Evolutionary conservation across 805 yeast species (phyloP), one percentile per base, ranked within the genome.

Genomic region (Monosporozyma unispora): DNA sequence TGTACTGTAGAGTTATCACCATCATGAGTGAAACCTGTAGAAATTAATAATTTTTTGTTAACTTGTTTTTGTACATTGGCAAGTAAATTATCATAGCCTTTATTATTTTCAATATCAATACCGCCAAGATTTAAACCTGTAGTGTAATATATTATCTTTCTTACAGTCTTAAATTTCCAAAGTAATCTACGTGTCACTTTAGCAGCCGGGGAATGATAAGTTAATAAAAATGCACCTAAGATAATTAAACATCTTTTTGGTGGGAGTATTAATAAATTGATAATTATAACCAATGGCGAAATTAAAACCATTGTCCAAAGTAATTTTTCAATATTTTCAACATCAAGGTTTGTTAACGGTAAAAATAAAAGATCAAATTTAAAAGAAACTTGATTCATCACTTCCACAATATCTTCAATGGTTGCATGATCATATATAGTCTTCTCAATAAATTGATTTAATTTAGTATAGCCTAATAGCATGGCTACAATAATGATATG

Each of bases 161-260:
- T 77, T 4, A 86, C 78, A 6, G 80, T 59, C 59, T 82, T 64
- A 52, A 91, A 81, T 57, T 84, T 81, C 98, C 98, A 91, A 31
- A 90, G 70, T 53, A 91, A 73, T 50, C 81, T 80, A 59, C 99
- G 77, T 0, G 95, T 81, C 9, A 91, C 89, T 51, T 88, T 74
- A 27, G 89, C 81, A 76, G 88, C 87, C 22, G 86, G 71, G 25
- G 96, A 88, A 67, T 93, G 96, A 64, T 88, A 91, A 1, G 95
- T 81, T 50, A 91, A 72, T 4, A 83, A 66, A 53, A 79, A 79
- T 14, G 73, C 50, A 1, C 93, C 91, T 10, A 74, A 60, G 1
- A 77, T 57, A 31, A 88, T 68, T 23, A 89, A 63, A 44, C 88
- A 68, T 14, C 76, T 72, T 51, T 88, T 77, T 46, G 96, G 95